Percentiles rank a stretch among this genome's conserved stretches.
phyloP scores from a whole-genome alignment of 345 rosid species.

The Tarenaya hassleriana region DNA sequence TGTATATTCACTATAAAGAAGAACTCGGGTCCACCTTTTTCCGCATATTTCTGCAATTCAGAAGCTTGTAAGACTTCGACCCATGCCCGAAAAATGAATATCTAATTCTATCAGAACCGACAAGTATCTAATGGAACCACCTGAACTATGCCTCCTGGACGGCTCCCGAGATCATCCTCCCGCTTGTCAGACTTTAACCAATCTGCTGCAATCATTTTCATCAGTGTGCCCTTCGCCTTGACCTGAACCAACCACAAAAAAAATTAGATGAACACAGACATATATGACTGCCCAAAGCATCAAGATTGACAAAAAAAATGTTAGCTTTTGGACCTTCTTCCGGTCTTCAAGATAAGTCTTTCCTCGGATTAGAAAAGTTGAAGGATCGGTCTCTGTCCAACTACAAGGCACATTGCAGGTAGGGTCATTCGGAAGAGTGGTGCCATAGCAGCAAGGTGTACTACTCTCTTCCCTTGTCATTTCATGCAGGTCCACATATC shows the following conservation, averaged over 20 bases:
- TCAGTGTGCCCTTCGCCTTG: constrained; percentile 76
- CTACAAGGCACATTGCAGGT: constrained; percentile 56
- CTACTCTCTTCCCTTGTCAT: constrained; percentile 48
- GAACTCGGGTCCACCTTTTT: constrained; percentile 82
- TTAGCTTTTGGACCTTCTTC: constrained; percentile 49
- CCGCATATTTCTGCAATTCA: constrained; percentile 78
- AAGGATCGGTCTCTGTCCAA: constrained; percentile 76
- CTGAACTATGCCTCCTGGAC: constrained; percentile 93
- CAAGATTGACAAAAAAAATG: neutral
- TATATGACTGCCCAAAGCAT: constrained; percentile 1
- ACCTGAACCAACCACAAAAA: constrained; percentile 40
- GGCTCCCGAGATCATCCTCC: constrained; percentile 86
- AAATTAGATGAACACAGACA: constrained; percentile 1
- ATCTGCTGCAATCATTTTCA: constrained; percentile 97
- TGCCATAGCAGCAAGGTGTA: constrained; percentile 59
- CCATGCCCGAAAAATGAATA: neutral
- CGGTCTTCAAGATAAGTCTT: constrained; percentile 71
- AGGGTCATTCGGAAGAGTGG: constrained; percentile 75
- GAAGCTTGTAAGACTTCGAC: constrained; percentile 12
- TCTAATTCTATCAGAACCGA: constrained; percentile 10
- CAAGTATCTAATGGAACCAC: constrained; percentile 24
- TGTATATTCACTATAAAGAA: constrained; percentile 86
- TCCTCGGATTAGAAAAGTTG: constrained; percentile 82
- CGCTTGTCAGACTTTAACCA: constrained; percentile 87
- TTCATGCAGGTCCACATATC: constrained; percentile 82